These are phyloP conservation scores for Ganoderma lucidum DNA, from an alignment of 1,284 basidiomycete species.

Conservation along the genomic window DNA sequence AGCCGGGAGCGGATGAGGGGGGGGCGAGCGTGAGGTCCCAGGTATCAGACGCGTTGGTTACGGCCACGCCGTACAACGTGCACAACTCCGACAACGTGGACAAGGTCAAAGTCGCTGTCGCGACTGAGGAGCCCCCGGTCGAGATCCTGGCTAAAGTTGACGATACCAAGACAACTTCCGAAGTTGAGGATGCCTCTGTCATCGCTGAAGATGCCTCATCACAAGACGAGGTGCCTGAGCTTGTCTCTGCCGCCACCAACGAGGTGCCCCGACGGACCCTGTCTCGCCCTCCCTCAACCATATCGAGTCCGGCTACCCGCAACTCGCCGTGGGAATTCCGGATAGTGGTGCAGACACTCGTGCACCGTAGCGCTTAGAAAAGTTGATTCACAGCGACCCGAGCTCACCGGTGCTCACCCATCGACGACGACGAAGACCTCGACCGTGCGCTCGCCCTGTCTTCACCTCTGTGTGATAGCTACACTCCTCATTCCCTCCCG, in stretches of 20 bases:
- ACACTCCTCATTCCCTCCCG: background rate
- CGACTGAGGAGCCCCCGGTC: background rate
- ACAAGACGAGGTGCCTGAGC: background rate
- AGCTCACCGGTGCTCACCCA: background rate
- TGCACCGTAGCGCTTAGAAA: background rate
- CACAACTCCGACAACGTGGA: background rate
- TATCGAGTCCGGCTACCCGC: background rate
- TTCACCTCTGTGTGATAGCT: background rate
- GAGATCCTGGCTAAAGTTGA: background rate
- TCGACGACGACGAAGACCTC: background rate
- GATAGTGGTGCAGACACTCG: background rate
- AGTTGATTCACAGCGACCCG: background rate
- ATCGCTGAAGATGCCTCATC: background rate
- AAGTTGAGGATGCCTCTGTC: background rate
- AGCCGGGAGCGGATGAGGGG: conserved; percentile 19
- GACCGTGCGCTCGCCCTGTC: background rate
- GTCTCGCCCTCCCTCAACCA: background rate
- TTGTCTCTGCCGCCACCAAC: background rate
- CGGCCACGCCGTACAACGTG: background rate
- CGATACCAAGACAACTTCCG: background rate
- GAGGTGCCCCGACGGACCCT: background rate
- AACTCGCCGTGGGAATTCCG: background rate
- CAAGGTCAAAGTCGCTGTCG: conserved; percentile 3
- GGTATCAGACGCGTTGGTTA: background rate
- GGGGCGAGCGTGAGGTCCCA: conserved; percentile 14